These are phyloP conservation scores for Pseudoscleropodium purum DNA, from an alignment of 225 moss, liverwort and hornwort species.

Conservation along the genomic window DNA sequence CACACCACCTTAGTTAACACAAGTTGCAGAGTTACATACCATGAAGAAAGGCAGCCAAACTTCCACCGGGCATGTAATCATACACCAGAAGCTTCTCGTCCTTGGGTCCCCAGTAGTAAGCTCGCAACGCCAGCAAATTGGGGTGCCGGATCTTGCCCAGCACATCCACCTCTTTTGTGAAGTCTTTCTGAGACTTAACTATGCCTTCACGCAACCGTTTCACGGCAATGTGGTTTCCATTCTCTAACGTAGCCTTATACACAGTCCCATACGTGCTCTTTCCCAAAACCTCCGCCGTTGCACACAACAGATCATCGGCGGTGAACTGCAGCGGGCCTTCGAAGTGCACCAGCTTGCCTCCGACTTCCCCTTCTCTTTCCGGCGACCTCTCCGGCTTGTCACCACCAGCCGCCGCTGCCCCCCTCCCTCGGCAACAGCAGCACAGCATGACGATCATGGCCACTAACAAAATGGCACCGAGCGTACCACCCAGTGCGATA, in stretches of 20 bases:
- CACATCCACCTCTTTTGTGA: conserved; percentile 70
- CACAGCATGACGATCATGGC: conserved; percentile 44
- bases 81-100: conserved; percentile 92
- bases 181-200: conserved; percentile 63
- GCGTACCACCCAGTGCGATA: conserved; percentile 31
- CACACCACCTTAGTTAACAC: too few relatives aligned
- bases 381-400: conserved; percentile 52
- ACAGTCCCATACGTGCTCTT: conserved; percentile 93
- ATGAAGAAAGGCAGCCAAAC: conserved; percentile 82
- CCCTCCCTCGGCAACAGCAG: conserved; percentile 30
- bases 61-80: conserved; percentile 88
- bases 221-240: conserved; percentile 66
- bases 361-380: conserved; percentile 48
- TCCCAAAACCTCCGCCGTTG: conserved; percentile 84
- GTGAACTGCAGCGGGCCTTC: conserved; percentile 67
- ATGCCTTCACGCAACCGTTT: conserved; percentile 83
- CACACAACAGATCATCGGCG: conserved; percentile 81
- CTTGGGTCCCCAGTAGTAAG: conserved; percentile 93
- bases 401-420: conserved; percentile 29
- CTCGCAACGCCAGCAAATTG: conserved; percentile 66
- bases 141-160: conserved; percentile 80
- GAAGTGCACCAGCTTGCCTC: conserved; percentile 78
- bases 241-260: conserved; percentile 80
- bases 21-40: conserved; percentile 7
- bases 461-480: conserved; percentile 50